Base-by-base conservation (phyloP, 225 moss, liverwort and hornwort genomes). In the Polytrichum commune region DNA sequence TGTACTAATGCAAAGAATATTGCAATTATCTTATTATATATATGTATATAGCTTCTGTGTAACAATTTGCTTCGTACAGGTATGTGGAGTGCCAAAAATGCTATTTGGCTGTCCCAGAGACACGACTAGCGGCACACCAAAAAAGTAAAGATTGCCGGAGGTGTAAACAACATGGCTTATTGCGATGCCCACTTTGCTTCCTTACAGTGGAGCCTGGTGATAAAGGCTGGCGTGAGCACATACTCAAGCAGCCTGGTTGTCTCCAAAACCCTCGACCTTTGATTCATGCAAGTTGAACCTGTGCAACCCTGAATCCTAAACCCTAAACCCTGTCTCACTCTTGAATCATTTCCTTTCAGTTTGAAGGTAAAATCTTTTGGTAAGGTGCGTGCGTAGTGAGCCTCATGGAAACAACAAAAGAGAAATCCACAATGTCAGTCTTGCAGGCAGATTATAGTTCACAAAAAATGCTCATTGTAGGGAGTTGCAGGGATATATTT, bases 71-170 rank as follows among this genome's bases (percentile, higher is more conserved):
- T 46, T 16, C 4, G 13, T 16, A 46, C 91, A 96, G 93, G 84
- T 91, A 96, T 61, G 57, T 96, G 5, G 90, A 93, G 78, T 96
- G 96, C 76, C 87, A 89, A n/a, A 92, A 90, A 72, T 96, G 96
- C 80, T 90, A 89, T 63, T 81, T 93, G 62, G 96, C 93, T 53
- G 74, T 97, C 60, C 89, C 90, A 38, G 89, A 85, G 56, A 72
- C 78, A 20, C 82, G 89, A 70, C 77, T 97, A 66, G 84, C 82
- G 54, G 78, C 80, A 16, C 96, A 97, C 65, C 84, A 93, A 25
- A 93, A 90, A 71, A 93, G 93, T 60, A 89, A 89, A 82, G 93
- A 96, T 70, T 97, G 92, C 64, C 89, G 90, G 57, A 86, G 78
- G 74, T 89, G 89, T 56, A 97, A 93, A 68, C 93, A 93, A 69